Conservation (phyloP, 1,284 basidiomycete species). For the Ustilago cynodontis region DNA sequence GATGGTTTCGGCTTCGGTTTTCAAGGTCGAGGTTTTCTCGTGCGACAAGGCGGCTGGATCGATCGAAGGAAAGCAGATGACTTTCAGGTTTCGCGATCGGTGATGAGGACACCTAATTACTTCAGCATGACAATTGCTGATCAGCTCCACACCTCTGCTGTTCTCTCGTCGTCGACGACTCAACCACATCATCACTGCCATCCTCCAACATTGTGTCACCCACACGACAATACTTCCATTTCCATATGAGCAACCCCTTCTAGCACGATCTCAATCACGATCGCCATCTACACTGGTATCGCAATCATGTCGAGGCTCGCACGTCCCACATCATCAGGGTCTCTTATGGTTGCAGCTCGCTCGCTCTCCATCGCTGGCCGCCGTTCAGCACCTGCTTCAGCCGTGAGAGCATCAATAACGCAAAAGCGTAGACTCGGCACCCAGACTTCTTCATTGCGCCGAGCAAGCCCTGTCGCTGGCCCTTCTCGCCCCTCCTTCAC, state of each 20-base stretch:
- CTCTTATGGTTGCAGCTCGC: slow-evolving; percentile 12
- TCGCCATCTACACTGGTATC: not conserved
- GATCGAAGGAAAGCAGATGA: not conserved
- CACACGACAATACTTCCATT: no score
- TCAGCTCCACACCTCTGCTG: slow-evolving; percentile 19
- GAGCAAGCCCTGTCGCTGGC: slow-evolving; percentile 3
- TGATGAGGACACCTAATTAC: not conserved
- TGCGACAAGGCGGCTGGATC: not conserved
- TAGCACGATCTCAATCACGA: not conserved
- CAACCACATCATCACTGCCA: no score
- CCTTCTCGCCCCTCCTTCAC: slow-evolving; percentile 10
- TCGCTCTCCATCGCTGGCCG: slow-evolving; percentile 2
- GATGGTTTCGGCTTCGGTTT: slow-evolving; percentile 21
- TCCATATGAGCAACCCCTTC: no score
- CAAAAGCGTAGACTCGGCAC: not conserved
- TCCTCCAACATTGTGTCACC: no score
- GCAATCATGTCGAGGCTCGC: slow-evolving; percentile 28
- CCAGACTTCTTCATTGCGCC: no score
- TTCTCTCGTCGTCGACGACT: no score
- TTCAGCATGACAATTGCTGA: slow-evolving; percentile 29
- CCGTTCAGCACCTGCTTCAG: not conserved
- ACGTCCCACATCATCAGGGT: slow-evolving; percentile 11
- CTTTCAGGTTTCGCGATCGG: not conserved
- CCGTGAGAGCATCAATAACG: not conserved
- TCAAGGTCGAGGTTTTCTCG: slow-evolving; percentile 11